Evolutionary conservation across 2,329 filamentous ascomycete species (phyloP).

Genomic region (Aspergillus calidoustus): DNA sequence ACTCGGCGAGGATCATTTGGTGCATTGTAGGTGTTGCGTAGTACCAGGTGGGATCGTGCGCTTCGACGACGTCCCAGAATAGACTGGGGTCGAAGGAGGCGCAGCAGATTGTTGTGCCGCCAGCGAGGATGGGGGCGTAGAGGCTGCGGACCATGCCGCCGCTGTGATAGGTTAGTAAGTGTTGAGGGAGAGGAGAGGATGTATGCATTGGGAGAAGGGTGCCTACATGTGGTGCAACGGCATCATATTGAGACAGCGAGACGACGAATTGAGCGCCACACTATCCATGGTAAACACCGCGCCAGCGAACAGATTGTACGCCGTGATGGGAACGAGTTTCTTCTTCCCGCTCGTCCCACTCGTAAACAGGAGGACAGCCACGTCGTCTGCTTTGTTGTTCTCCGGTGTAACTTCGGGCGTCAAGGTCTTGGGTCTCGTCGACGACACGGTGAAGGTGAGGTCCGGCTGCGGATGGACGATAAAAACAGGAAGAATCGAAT

Average conservation of each 20-base stretch:
- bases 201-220: neutral
- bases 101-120: conserved; percentile 60
- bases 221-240: conserved; percentile 61
- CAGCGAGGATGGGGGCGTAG: conserved; percentile 59
- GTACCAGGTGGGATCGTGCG: conserved; percentile 59
- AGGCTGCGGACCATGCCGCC: conserved; percentile 61
- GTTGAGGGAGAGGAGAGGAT: neutral
- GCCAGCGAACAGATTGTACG: conserved; percentile 57
- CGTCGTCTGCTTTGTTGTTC: conserved; percentile 52
- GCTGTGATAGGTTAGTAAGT: conserved; percentile 27
- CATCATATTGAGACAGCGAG: conserved; percentile 63
- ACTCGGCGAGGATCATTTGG: conserved; percentile 57
- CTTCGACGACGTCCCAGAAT: conserved; percentile 61
- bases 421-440: conserved; percentile 27
- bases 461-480: conserved; percentile 2
- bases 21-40: conserved; percentile 65
- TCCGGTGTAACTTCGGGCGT: conserved; percentile 20
- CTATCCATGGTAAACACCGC: conserved; percentile 44
- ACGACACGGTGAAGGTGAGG: conserved; percentile 2
- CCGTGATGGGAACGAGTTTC: conserved; percentile 60
- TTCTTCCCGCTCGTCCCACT: conserved; percentile 64
- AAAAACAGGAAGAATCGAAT: neutral
- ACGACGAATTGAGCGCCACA: neutral
- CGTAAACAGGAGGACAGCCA: conserved; percentile 60
- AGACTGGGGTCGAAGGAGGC: conserved; percentile 58